A percentile compares a stretch with the other conserved stretches of the same genome.
These are phyloP conservation scores for Nidularia sp. DNA, from an alignment of 768 basidiomycete species.

Conservation along the genomic window DNA sequence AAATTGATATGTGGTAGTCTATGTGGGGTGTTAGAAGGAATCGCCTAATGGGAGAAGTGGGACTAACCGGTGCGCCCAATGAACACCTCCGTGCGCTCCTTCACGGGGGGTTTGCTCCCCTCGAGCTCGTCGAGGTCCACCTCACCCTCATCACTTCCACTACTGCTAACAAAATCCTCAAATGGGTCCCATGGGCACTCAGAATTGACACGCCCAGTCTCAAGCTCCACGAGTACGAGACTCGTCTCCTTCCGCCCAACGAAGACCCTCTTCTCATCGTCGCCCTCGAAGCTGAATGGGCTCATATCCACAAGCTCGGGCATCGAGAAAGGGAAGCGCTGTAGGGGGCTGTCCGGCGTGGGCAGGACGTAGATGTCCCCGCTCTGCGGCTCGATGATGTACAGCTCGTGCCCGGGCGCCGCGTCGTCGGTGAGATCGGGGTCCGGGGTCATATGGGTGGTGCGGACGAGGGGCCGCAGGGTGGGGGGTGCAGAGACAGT, in stretches of 20 bases:
- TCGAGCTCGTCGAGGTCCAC: constrained; percentile 40
- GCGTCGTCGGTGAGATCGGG: constrained; percentile 55
- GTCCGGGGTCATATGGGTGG: constrained; percentile 56
- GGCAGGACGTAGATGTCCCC: constrained; percentile 90
- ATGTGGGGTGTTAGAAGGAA: background rate
- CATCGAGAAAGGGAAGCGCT: constrained; percentile 90
- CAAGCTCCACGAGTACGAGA: constrained; percentile 65
- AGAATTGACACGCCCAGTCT: constrained; percentile 74
- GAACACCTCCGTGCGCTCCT: constrained; percentile 40
- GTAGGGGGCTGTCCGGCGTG: constrained; percentile 62
- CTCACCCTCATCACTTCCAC: constrained; percentile 33
- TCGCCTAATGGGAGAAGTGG: constrained; percentile 4
- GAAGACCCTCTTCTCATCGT: constrained; percentile 69
- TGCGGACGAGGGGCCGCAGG: constrained; percentile 72
- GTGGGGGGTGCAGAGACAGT: constrained; percentile 41
- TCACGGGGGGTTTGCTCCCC: constrained; percentile 33
- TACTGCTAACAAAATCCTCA: constrained; percentile 36
- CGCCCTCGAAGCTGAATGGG: constrained; percentile 67
- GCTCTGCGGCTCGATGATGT: constrained; percentile 92
- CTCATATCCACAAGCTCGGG: constrained; percentile 90
- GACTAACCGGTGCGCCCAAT: constrained; percentile 43
- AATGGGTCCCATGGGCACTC: constrained; percentile 78
- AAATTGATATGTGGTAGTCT: constrained; percentile 92
- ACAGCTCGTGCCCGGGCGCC: constrained; percentile 59
- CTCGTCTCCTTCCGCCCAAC: constrained; percentile 91